Evolutionary conservation across 2,329 filamentous ascomycete species (phyloP).

Genomic region (Metarhizium anisopliae): DNA sequence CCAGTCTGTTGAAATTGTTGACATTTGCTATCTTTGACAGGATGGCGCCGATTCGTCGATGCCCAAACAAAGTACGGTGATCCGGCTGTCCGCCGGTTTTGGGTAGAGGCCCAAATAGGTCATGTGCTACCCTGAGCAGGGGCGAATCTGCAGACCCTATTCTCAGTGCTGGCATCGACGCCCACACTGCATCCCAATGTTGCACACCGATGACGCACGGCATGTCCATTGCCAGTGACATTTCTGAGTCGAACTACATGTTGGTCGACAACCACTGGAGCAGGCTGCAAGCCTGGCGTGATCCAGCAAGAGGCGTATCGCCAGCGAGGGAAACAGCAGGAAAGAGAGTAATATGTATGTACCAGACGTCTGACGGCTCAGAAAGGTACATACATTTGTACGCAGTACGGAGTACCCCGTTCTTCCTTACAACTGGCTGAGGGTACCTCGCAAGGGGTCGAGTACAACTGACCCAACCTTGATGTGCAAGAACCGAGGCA

Average conservation of each 20-base stretch:
- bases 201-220: slow-evolving; percentile 7
- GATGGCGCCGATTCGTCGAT: not conserved
- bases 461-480: not conserved
- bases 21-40: not conserved
- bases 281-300: not conserved
- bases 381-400: too few relatives aligned
- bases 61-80: not conserved
- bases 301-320: not conserved
- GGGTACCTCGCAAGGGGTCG: too few relatives aligned
- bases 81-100: not conserved
- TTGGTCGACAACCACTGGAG: not conserved
- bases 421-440: too few relatives aligned
- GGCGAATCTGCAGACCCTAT: not conserved
- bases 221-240: not conserved
- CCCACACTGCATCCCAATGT: not conserved
- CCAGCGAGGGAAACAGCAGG: not conserved
- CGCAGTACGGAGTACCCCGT: too few relatives aligned
- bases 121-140: not conserved
- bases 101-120: not conserved
- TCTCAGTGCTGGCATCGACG: not conserved
- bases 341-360: not conserved
- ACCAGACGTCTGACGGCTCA: too few relatives aligned
- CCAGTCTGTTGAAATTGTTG: not conserved
- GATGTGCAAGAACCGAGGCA: not conserved
- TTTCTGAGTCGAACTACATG: not conserved